phyloP scores from a whole-genome alignment of 2,329 filamentous ascomycete genomes.

The Leptographium lundbergii region DNA sequence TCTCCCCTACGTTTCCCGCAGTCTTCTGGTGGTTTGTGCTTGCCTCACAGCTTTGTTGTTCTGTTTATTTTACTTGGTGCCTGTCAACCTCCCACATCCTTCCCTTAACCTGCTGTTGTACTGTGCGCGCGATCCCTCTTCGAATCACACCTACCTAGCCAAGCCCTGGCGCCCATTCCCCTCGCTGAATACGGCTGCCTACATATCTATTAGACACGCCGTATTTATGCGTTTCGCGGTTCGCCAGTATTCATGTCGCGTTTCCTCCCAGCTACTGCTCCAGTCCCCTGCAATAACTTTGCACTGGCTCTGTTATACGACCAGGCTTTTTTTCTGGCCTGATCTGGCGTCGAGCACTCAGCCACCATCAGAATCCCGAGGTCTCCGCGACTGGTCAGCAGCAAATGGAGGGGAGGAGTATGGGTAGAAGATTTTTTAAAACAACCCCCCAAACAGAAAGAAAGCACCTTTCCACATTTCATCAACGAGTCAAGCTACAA shows the following conservation, averaged over 20 bases:
- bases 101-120: not conserved
- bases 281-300: not conserved
- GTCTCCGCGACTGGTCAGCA: conserved; percentile 5
- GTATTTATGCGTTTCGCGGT: not conserved
- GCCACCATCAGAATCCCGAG: conserved; percentile 8
- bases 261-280: not conserved
- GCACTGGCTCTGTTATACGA: not conserved
- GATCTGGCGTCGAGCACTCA: conserved; percentile 1
- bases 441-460: not conserved
- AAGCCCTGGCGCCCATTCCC: not conserved
- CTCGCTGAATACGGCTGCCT: not conserved
- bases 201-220: not conserved
- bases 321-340: not conserved
- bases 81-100: not conserved
- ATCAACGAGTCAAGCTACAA: conserved; percentile 1
- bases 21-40: not conserved
- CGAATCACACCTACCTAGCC: not conserved
- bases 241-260: not conserved
- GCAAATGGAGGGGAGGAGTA: not conserved
- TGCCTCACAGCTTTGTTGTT: no score
- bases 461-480: not conserved
- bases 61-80: not conserved
- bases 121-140: not conserved
- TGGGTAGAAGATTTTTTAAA: not conserved
- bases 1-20: not conserved